These are phyloP conservation scores for Rhizopogon vulgaris DNA, from an alignment of 768 basidiomycete genomes.

Conservation along the genomic window DNA sequence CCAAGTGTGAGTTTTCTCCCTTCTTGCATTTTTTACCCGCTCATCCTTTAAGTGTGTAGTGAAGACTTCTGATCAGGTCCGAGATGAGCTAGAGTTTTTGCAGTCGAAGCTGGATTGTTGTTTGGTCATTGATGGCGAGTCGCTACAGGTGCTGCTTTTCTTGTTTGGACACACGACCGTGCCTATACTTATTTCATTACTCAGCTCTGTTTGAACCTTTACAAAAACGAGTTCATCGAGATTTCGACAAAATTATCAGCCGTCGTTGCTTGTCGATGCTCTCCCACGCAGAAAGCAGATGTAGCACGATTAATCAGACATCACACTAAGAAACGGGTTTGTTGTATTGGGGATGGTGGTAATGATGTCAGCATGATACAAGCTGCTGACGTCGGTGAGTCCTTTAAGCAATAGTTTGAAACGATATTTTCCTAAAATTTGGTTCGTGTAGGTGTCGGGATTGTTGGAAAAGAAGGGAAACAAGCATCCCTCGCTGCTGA, in stretches of 20 bases:
- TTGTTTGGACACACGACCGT: not conserved
- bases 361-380: constrained; percentile 99
- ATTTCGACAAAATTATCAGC: constrained; percentile 94
- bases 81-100: constrained; percentile 87
- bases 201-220: constrained; percentile 85
- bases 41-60: constrained; percentile 43
- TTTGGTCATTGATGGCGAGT: constrained; percentile 97
- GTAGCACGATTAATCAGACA: constrained; percentile 89
- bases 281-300: constrained; percentile 98
- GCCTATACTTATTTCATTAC: not conserved
- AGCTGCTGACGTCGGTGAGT: constrained; percentile 94
- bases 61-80: constrained; percentile 73
- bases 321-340: constrained; percentile 91
- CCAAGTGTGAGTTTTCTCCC: constrained; percentile 57
- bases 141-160: constrained; percentile 63
- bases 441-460: constrained; percentile 69
- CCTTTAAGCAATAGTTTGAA: not conserved
- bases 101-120: constrained; percentile 95
- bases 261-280: constrained; percentile 96
- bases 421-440: not conserved
- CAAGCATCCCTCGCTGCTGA: constrained; percentile 99
- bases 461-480: constrained; percentile 98
- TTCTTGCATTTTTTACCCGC: not conserved
- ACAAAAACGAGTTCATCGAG: constrained; percentile 92
- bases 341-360: constrained; percentile 98